Evolutionary conservation across 805 yeast genomes (phyloP), one percentile per base, ranked within the genome.

Genomic region (Yamadazyma laniorum): DNA sequence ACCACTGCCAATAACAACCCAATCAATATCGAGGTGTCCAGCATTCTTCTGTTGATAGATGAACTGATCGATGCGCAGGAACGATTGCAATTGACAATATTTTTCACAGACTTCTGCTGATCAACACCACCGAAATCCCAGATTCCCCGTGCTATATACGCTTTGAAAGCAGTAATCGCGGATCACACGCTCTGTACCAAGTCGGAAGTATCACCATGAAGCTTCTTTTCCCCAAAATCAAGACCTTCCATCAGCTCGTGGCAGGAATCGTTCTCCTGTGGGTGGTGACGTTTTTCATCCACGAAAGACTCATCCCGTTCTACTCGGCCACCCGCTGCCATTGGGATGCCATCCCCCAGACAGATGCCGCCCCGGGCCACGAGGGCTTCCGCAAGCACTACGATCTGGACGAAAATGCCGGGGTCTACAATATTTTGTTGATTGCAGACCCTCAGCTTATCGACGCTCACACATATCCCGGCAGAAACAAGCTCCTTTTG

Each of bases 391-490:
- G 9, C 23, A 21, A 21, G 23, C 23, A 21, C 6, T 9, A 21
- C 9, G 23, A 21, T 6, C 23, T 9, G 9, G 9, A 21, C 6
- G 23, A 7, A 21, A 17, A 11, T 6, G 31, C 17, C 6, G 18
- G 12, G n/a, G 16, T 25, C 4, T 59, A 63, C 26, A 57, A 56
- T 29, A 56, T 69, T 23, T 43, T 68, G 30, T 46, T 68, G 7
- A 59, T 69, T 15, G 72, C 74, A 3, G 74, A 69, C 37, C 73
- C 74, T 5, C 74, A 68, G 42, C 56, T 69, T 27, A 67, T 68
- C 23, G 74, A 68, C 45, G 55, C 53, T 42, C 74, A 68, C 47
- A 69, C 74, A 4, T 69, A 68, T 39, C 72, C 72, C 0, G 69
- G 67, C 3, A 55, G 74, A 18, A 58, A 56, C 45, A 43, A 42